Evolutionary conservation across 495 filamentous ascomycete species (phyloP), one percentile per base, ranked within the genome.

Genomic region (Beverwykella pulmonaria): DNA sequence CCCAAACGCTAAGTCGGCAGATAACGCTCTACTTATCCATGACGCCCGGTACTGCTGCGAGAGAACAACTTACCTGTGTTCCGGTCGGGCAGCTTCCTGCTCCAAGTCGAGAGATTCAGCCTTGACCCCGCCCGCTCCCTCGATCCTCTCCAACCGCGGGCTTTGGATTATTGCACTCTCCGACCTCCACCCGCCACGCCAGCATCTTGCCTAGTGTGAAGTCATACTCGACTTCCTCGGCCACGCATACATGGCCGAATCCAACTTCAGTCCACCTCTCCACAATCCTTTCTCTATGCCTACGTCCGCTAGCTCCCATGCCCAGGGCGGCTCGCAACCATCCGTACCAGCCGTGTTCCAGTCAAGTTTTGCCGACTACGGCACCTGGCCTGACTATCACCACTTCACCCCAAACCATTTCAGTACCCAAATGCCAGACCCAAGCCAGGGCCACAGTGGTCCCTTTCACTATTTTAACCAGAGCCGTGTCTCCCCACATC

Each of bases 181-280:
- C 44, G 4, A 17, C 44, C 15, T 5, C 44, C 6, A 17, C 44
- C 20, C 4, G 30, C 4, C 30, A 34, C 30, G 4, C 30, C 30
- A 34, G 30, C 30, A 34, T 4, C 30, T 12, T 34, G 30, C 12
- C 30, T 12, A 12, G n/a, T n/a, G 30, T 12, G 5, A 34, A 34
- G 30, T 34, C 30, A 34, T 34, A 34, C 15, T n/a, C 39, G 39
- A 9, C 9, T 44, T 44, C 39, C 17, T n/a, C 39, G 39, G 17
- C 39, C 17, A 12, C 39, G 39, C 39, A 44, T 44, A 44, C 57
- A 67, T 67, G 63, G 55, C 63, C n/a, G 63, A 67, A n/a, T 55
- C 56, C 44, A 67, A 67, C 56, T 67, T 53, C 56, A 44, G 55
- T 34, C 14, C 39, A 9, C 63, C 44, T 26, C 55, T 61, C 25